These are phyloP conservation scores for Leptoxyphium fumago DNA, from an alignment of 2,329 filamentous ascomycete genomes.

Conservation along the genomic window DNA sequence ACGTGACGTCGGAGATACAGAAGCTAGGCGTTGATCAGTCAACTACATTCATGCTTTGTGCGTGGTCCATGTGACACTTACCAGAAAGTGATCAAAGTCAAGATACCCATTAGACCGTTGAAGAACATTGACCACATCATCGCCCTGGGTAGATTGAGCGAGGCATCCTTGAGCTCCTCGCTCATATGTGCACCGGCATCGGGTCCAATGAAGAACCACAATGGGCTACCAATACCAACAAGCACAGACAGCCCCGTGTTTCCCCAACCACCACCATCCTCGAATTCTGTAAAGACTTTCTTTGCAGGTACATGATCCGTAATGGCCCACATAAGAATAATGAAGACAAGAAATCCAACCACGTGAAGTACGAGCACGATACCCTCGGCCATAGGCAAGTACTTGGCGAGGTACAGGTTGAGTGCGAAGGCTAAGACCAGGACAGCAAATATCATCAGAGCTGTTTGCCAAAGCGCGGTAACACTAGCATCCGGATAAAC, in stretches of 20 bases:
- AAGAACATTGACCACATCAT: slow-evolving; percentile 15
- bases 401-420: slow-evolving; percentile 29
- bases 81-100: slow-evolving; percentile 18
- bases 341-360: slow-evolving; percentile 8
- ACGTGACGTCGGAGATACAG: slow-evolving; percentile 15
- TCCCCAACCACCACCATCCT: slow-evolving; percentile 6
- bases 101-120: slow-evolving; percentile 13
- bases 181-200: slow-evolving; percentile 24
- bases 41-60: too few relatives aligned
- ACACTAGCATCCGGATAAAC: slow-evolving; percentile 12
- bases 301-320: slow-evolving; percentile 4
- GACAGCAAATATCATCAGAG: slow-evolving; percentile 33
- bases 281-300: slow-evolving; percentile 7
- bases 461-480: slow-evolving; percentile 10
- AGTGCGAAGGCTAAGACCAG: slow-evolving; percentile 22
- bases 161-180: slow-evolving; percentile 18
- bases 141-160: slow-evolving; percentile 15
- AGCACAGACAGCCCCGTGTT: slow-evolving; percentile 3
- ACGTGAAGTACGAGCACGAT: slow-evolving; percentile 18
- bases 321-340: slow-evolving; percentile 7
- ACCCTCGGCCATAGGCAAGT: slow-evolving; percentile 33
- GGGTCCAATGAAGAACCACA: slow-evolving; percentile 22
- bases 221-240: slow-evolving; percentile 12
- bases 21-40: slow-evolving; percentile 11
- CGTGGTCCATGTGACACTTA: slow-evolving; percentile 5